A percentile compares a stretch with the other conserved stretches of the same genome.
phyloP scores from a whole-genome alignment of 306 rosid genomes.

The Quercus engelmannii region DNA sequence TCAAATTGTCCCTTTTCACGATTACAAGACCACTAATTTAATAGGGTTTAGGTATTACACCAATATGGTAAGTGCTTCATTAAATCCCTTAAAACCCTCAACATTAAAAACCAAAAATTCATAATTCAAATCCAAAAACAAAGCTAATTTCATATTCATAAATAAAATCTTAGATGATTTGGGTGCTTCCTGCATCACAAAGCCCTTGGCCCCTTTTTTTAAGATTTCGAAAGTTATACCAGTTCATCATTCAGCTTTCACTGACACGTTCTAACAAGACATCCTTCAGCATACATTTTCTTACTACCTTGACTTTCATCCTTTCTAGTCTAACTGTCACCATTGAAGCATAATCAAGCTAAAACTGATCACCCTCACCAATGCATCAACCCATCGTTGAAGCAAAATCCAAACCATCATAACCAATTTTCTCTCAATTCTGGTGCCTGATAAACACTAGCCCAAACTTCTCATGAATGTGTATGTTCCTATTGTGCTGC shows the following conservation, averaged over 20 bases:
- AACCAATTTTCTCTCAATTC: neutral
- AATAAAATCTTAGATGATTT: no score
- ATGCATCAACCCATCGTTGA: neutral
- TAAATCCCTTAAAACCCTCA: no score
- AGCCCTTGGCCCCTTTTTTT: neutral
- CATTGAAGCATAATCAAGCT: neutral
- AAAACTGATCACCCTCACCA: neutral
- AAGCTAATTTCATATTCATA: no score
- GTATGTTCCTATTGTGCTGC: no score
- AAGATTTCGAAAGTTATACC: neutral
- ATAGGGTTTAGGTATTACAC: no score
- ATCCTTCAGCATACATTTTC: neutral
- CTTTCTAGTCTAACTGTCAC: neutral
- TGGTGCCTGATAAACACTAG: neutral
- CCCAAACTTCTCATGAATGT: neutral
- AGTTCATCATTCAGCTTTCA: neutral
- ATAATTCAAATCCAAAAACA: no score
- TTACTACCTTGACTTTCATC: neutral
- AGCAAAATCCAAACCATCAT: neutral
- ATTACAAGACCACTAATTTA: no score
- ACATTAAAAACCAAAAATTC: no score
- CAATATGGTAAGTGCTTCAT: no score
- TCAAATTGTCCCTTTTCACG: no score
- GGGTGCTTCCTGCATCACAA: no score
- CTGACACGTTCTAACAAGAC: neutral